Percentiles rank a stretch among this genome's conserved stretches.
Conservation (phyloP, 306 rosid species). For the Carpinus viminea region DNA sequence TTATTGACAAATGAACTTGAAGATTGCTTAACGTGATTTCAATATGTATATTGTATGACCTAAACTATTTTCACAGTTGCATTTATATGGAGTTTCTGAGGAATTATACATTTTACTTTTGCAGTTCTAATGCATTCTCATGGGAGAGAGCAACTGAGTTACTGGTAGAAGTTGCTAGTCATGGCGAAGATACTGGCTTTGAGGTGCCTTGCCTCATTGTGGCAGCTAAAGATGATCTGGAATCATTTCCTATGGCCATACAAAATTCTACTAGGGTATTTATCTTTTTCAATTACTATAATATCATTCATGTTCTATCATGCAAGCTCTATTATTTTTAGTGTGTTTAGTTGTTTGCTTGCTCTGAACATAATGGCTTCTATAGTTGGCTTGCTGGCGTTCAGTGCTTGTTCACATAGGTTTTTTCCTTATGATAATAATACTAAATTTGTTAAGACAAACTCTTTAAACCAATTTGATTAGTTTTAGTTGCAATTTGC, state of each 20-base stretch:
- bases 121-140: conserved; percentile 81
- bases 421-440: not conserved
- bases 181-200: conserved; percentile 93
- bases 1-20: not conserved
- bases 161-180: conserved; percentile 83
- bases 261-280: conserved; percentile 91
- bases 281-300: not conserved
- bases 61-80: not conserved
- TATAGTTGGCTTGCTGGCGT: not conserved
- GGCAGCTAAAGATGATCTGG: conserved; percentile 93
- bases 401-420: not conserved
- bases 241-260: conserved; percentile 86
- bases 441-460: not conserved
- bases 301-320: not conserved
- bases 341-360: not conserved
- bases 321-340: not conserved
- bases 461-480: not conserved
- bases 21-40: conserved; percentile 2
- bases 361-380: not conserved
- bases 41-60: not conserved
- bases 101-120: conserved; percentile 29
- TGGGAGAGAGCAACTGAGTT: conserved; percentile 85
- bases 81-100: not conserved
- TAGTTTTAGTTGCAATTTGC: conserved; percentile 23
- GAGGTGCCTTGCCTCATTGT: conserved; percentile 98